phyloP scores from a whole-genome alignment of 2,329 filamentous ascomycete species.

The Alternaria ethzedia region DNA sequence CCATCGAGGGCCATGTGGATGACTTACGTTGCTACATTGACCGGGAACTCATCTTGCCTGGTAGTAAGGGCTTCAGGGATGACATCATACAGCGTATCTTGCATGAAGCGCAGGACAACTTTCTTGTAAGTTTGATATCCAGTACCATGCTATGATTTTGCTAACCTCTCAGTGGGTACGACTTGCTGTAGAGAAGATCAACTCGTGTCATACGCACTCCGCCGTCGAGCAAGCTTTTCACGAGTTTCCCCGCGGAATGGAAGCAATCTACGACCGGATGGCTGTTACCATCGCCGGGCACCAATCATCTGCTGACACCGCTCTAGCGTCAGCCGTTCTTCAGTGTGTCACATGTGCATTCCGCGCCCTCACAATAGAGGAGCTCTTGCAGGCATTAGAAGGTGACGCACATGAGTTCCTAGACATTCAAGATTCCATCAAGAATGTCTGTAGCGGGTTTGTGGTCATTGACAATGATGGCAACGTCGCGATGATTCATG shows the following conservation, averaged over 20 bases:
- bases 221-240: neutral
- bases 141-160: neutral
- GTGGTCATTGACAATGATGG: neutral
- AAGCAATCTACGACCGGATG: neutral
- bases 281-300: neutral
- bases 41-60: neutral
- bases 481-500: neutral
- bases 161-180: neutral
- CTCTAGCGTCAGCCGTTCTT: neutral
- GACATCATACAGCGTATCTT: neutral
- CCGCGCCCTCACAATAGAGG: neutral
- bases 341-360: neutral
- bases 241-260: neutral
- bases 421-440: neutral
- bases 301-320: neutral
- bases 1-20: neutral
- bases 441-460: neutral
- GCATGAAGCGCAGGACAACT: neutral
- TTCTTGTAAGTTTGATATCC: neutral
- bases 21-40: neutral
- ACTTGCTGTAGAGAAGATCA: neutral
- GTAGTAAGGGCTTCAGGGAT: neutral
- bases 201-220: neutral
- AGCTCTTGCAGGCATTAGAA: neutral
- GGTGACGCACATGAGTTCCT: neutral